phyloP scores from a whole-genome alignment of 306 rosid genomes.

The Quercus glauca region DNA sequence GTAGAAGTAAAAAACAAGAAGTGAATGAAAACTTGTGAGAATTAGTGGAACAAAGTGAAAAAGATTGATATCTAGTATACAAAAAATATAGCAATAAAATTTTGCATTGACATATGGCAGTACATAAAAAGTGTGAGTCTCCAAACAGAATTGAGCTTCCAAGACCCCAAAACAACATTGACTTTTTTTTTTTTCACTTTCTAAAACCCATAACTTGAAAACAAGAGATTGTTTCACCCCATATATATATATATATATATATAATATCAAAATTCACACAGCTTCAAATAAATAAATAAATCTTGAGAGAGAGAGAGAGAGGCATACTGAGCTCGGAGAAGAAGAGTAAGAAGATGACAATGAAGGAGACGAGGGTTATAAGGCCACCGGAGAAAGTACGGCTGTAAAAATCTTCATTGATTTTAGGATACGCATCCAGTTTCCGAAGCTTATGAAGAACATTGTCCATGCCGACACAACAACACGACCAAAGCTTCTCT shows the following conservation, averaged over 20 bases:
- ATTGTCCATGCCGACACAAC: constrained; percentile 44
- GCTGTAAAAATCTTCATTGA: constrained; percentile 82
- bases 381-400: constrained; percentile 90
- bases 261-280: not conserved
- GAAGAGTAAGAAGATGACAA: constrained; percentile 71
- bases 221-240: not conserved
- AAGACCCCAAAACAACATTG: not conserved
- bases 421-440: constrained; percentile 91
- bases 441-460: constrained; percentile 70
- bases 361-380: constrained; percentile 69
- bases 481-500: not conserved
- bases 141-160: not conserved
- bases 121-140: not conserved
- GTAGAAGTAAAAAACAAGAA: too few relatives aligned
- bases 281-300: not conserved
- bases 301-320: not conserved
- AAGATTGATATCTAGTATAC: too few relatives aligned
- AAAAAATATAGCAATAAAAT: too few relatives aligned
- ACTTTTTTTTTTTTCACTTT: not conserved
- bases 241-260: not conserved
- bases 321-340: constrained; percentile 82
- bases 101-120: too few relatives aligned
- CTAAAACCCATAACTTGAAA: not conserved
- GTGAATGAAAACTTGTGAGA: too few relatives aligned
- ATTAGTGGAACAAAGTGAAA: too few relatives aligned